These are phyloP conservation scores for Pestalotiopsis sp. DNA, from an alignment of 2,329 filamentous ascomycete species.

Conservation along the genomic window DNA sequence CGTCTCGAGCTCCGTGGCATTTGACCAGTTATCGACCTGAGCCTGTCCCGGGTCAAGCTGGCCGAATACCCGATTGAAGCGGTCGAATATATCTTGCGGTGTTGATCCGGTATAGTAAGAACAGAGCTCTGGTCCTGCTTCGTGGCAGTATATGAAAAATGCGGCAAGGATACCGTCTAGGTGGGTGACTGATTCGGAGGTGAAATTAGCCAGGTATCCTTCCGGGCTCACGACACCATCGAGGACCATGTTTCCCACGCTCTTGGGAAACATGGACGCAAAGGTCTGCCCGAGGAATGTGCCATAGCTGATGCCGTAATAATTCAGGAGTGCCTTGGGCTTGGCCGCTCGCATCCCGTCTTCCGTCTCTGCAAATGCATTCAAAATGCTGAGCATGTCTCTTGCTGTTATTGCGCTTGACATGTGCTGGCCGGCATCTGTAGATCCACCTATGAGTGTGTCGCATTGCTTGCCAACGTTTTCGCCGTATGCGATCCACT, in stretches of 20 bases:
- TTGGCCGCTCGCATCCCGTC: slow-evolving; percentile 15
- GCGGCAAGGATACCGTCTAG: slow-evolving; percentile 42
- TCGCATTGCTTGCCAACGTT: slow-evolving; percentile 10
- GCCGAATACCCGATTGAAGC: slow-evolving; percentile 21
- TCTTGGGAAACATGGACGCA: slow-evolving; percentile 40
- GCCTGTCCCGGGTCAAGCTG: slow-evolving; percentile 21
- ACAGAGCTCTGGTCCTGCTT: slow-evolving; percentile 41
- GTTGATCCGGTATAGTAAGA: slow-evolving; percentile 36
- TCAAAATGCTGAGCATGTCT: slow-evolving; percentile 26
- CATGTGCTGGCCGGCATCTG: slow-evolving; percentile 18
- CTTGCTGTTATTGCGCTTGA: slow-evolving; percentile 23
- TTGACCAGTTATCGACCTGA: slow-evolving; percentile 20
- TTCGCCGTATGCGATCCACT: slow-evolving; percentile 6
- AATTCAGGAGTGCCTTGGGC: slow-evolving; percentile 34
- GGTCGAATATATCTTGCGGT: slow-evolving; percentile 34
- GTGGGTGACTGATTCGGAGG: slow-evolving; percentile 42
- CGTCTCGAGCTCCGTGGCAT: slow-evolving; percentile 20
- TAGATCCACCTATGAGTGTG: not conserved
- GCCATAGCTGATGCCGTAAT: slow-evolving; percentile 49
- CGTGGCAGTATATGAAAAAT: slow-evolving; percentile 47
- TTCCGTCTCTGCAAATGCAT: slow-evolving; percentile 14
- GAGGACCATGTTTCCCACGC: slow-evolving; percentile 38
- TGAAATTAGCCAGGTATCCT: slow-evolving; percentile 36
- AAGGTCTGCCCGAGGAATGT: slow-evolving; percentile 44
- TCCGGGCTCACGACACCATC: slow-evolving; percentile 48